Conservation (phyloP, 495 filamentous ascomycete species). For the Xylaria venustula region DNA sequence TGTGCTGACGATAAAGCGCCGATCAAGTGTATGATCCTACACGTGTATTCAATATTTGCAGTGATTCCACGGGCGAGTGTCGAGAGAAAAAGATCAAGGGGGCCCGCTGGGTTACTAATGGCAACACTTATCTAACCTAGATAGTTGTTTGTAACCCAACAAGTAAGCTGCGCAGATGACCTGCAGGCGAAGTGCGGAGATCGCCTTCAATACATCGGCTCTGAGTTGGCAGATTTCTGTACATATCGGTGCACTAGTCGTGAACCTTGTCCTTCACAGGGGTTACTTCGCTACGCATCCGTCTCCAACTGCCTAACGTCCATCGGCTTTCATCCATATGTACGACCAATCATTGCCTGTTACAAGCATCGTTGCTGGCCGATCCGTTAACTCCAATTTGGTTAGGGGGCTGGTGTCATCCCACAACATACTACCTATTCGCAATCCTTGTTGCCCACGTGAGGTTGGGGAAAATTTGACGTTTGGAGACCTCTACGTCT, state of each 20-base stretch:
- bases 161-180: conserved; percentile 4
- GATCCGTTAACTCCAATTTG: too few species aligned
- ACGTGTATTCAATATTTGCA: neutral
- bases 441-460: neutral
- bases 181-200: neutral
- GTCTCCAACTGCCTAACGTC: too few species aligned
- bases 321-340: too few species aligned
- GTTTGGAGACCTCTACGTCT: neutral
- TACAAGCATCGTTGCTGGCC: too few species aligned
- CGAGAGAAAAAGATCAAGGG: neutral
- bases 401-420: neutral
- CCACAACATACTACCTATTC: neutral
- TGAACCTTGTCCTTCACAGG: neutral
- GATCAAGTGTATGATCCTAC: too few species aligned
- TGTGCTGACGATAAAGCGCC: neutral
- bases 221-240: neutral
- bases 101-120: neutral
- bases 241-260: neutral
- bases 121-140: neutral
- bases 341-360: too few species aligned
- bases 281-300: too few species aligned
- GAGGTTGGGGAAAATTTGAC: neutral
- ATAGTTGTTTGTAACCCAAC: neutral
- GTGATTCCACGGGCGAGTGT: neutral
- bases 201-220: neutral